A percentile compares a stretch with the other conserved stretches of the same genome.
phyloP scores from a whole-genome alignment of 345 rosid species.

The Stellera chamaejasme region DNA sequence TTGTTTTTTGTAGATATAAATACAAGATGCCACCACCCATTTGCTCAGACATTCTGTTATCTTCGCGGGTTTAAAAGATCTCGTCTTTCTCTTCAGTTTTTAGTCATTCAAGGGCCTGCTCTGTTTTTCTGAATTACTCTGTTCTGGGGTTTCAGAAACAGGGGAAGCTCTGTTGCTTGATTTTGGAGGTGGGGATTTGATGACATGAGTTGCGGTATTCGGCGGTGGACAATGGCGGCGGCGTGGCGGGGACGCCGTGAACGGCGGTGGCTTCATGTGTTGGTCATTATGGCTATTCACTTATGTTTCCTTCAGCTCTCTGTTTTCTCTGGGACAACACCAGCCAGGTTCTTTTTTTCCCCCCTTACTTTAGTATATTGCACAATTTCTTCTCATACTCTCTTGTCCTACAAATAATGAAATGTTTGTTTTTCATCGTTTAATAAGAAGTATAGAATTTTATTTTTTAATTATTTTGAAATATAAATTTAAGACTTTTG shows the following conservation, averaged over 20 bases:
- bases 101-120: neutral
- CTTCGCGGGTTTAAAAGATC: neutral
- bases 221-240: conserved; percentile 10
- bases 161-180: neutral
- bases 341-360: conserved; percentile 26
- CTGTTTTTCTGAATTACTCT: neutral
- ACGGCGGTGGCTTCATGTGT: neutral
- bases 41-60: neutral
- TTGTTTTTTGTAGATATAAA: no score
- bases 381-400: neutral
- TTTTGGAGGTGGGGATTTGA: neutral
- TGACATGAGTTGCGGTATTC: conserved; percentile 4
- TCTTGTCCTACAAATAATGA: neutral
- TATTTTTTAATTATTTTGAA: no score
- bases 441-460: no score
- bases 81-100: conserved; percentile 1
- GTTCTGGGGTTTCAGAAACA: neutral
- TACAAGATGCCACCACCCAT: neutral
- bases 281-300: neutral
- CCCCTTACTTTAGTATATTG: neutral
- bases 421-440: no score
- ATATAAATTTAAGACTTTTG: no score
- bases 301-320: conserved; percentile 5
- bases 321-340: conserved; percentile 13
- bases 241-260: conserved; percentile 2